Evolutionary conservation across 164 flowering plant species (phyloP).

Genomic region (Berberis thunbergii): DNA sequence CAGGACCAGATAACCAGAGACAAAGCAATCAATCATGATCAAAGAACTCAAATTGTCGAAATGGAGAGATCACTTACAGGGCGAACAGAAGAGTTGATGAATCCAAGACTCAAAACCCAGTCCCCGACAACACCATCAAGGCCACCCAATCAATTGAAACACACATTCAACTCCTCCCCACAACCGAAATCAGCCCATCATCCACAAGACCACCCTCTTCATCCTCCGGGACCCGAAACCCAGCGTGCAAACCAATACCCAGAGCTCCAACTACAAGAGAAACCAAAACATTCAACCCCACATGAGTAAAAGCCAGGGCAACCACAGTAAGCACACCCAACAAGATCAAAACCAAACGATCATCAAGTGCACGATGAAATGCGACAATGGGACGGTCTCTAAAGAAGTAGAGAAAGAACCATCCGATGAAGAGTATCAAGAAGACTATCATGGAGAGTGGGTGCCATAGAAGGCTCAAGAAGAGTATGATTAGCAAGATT

Average conservation of each 20-base stretch:
- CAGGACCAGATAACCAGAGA: too few species aligned
- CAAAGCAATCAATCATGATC: too few species aligned
- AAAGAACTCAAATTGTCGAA: too few species aligned
- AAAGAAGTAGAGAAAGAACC: constrained; percentile 53
- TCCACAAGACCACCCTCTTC: constrained; percentile 21
- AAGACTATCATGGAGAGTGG: constrained; percentile 52
- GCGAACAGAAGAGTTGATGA: too few species aligned
- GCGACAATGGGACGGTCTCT: constrained; percentile 45
- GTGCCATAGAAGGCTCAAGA: constrained; percentile 46
- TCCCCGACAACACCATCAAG: too few species aligned
- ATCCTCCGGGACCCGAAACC: constrained; percentile 46
- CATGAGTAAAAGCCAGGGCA: constrained; percentile 34
- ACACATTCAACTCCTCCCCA: constrained; percentile 8
- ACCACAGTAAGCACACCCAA: constrained; percentile 33
- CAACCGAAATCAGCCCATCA: constrained; percentile 26
- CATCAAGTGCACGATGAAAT: constrained; percentile 30
- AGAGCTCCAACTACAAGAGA: constrained; percentile 29
- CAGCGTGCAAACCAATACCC: constrained; percentile 44
- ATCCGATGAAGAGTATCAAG: constrained; percentile 33
- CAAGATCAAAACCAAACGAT: constrained; percentile 28
- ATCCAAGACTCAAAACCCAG: too few species aligned
- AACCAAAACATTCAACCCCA: constrained; percentile 38
- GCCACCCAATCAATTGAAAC: too few species aligned
- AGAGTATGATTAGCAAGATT: constrained; percentile 30
- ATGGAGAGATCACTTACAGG: too few species aligned